Evolutionary conservation across 2,329 filamentous ascomycete species (phyloP).

Genomic region (Colletotrichum costaricense): DNA sequence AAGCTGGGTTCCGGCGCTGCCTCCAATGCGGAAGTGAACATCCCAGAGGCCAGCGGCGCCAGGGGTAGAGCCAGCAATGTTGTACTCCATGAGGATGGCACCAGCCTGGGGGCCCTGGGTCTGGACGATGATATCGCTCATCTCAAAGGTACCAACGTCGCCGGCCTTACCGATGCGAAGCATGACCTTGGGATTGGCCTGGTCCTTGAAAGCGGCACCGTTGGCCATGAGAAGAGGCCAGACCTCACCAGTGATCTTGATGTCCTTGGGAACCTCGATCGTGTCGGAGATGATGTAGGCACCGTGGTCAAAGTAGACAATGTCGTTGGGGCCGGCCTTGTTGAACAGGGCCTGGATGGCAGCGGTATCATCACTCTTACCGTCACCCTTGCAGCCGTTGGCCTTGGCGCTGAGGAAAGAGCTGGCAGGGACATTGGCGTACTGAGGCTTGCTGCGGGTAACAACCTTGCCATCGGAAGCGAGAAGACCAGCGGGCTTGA

Average conservation of each 20-base stretch:
- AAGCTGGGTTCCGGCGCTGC: constrained; percentile 84
- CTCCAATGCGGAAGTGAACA: constrained; percentile 93
- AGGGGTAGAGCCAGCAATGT: constrained; percentile 74
- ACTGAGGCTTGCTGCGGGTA: constrained; percentile 90
- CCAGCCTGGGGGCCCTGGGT: constrained; percentile 87
- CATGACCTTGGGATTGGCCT: constrained; percentile 82
- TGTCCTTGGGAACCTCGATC: constrained; percentile 78
- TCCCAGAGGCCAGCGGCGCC: constrained; percentile 91
- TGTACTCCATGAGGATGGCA: constrained; percentile 93
- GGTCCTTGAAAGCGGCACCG: constrained; percentile 79
- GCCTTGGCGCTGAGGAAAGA: constrained; percentile 87
- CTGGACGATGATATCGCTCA: constrained; percentile 87
- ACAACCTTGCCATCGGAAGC: constrained; percentile 75
- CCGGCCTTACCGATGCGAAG: constrained; percentile 85
- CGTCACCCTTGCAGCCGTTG: constrained; percentile 88
- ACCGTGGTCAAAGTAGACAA: constrained; percentile 82
- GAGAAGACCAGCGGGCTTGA: constrained; percentile 76
- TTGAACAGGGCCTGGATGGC: constrained; percentile 85
- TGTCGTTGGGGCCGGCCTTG: constrained; percentile 68
- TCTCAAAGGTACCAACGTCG: constrained; percentile 84
- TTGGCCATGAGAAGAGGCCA: constrained; percentile 91
- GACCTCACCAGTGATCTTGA: constrained; percentile 90
- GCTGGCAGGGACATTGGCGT: constrained; percentile 73
- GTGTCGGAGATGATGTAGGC: constrained; percentile 78
- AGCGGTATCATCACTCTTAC: constrained; percentile 85